phyloP scores from a whole-genome alignment of 768 basidiomycete genomes.

The Mycena capillaripes region DNA sequence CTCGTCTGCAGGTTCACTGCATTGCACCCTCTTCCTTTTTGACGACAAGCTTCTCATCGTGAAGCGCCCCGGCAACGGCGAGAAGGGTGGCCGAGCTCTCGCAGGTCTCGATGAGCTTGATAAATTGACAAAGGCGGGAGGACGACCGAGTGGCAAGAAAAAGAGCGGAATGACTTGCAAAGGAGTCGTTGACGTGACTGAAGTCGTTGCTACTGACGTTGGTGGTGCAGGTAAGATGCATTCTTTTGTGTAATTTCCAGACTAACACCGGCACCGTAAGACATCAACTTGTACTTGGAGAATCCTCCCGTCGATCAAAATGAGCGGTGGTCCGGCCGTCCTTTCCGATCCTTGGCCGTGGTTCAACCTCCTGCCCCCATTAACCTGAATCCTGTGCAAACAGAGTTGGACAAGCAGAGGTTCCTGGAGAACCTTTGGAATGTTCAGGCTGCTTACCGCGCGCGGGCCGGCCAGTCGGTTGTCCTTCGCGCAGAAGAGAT shows the following conservation, averaged over 20 bases:
- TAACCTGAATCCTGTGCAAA: slow-evolving; percentile 75
- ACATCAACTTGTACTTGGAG: slow-evolving; percentile 89
- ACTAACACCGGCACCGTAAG: slow-evolving; percentile 53
- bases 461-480: slow-evolving; percentile 80
- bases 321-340: slow-evolving; percentile 90
- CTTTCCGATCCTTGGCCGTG: slow-evolving; percentile 84
- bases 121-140: slow-evolving; percentile 74
- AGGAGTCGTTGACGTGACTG: slow-evolving; percentile 87
- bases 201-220: slow-evolving; percentile 86
- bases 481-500: slow-evolving; percentile 78
- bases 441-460: slow-evolving; percentile 85
- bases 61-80: slow-evolving; percentile 85
- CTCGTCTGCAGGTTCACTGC: slow-evolving; percentile 64
- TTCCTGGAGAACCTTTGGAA: slow-evolving; percentile 94
- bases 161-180: slow-evolving; percentile 88
- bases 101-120: slow-evolving; percentile 87
- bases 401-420: slow-evolving; percentile 78
- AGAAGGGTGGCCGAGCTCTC: slow-evolving; percentile 78
- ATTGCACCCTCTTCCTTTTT: slow-evolving; percentile 93
- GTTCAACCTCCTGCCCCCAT: slow-evolving; percentile 81
- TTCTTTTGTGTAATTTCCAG: slow-evolving; percentile 6
- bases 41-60: slow-evolving; percentile 94
- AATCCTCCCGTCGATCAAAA: slow-evolving; percentile 84
- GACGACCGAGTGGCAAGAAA: slow-evolving; percentile 74
- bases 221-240: slow-evolving; percentile 82